Evolutionary conservation across 805 yeast genomes (phyloP).

Genomic region (Yueomyces sp.): DNA sequence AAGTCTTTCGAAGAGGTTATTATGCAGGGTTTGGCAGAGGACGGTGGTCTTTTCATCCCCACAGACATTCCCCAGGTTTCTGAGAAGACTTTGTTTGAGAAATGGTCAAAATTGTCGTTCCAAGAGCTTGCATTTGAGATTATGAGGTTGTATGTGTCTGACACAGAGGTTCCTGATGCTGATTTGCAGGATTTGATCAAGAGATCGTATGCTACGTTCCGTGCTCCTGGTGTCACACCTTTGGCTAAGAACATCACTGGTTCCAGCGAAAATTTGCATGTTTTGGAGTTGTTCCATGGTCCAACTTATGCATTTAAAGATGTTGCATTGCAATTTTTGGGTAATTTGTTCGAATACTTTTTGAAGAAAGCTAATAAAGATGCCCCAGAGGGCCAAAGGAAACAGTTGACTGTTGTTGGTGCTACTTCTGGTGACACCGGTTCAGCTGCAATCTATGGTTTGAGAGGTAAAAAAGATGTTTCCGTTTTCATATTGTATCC

Average conservation of each 20-base stretch:
- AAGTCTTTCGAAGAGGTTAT: conserved; percentile 70
- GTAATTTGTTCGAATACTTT: conserved; percentile 91
- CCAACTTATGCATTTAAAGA: conserved; percentile 99
- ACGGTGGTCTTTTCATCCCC: conserved; percentile 93
- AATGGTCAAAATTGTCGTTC: conserved; percentile 68
- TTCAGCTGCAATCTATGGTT: conserved; percentile 96
- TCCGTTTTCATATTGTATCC: conserved; percentile 94
- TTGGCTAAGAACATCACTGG: conserved; percentile 44
- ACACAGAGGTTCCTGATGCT: conserved; percentile 55
- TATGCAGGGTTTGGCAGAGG: conserved; percentile 85
- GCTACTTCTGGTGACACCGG: conserved; percentile 99
- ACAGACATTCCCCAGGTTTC: conserved; percentile 57
- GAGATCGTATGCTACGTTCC: conserved; percentile 81
- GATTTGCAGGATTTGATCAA: conserved; percentile 53
- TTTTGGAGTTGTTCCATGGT: conserved; percentile 93
- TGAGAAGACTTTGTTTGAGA: conserved; percentile 37
- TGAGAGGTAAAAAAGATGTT: conserved; percentile 95
- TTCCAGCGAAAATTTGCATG: conserved; percentile 43
- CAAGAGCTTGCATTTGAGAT: conserved; percentile 80
- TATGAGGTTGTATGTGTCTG: conserved; percentile 62
- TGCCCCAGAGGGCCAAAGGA: conserved; percentile 44
- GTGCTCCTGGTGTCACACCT: conserved; percentile 84
- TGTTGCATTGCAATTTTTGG: conserved; percentile 95
- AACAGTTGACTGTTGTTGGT: conserved; percentile 89
- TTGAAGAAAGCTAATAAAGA: conserved; percentile 57